Percentiles rank a stretch among this genome's conserved stretches.
phyloP scores from a whole-genome alignment of 768 basidiomycete genomes.

The Kwoniella botswanensis region DNA sequence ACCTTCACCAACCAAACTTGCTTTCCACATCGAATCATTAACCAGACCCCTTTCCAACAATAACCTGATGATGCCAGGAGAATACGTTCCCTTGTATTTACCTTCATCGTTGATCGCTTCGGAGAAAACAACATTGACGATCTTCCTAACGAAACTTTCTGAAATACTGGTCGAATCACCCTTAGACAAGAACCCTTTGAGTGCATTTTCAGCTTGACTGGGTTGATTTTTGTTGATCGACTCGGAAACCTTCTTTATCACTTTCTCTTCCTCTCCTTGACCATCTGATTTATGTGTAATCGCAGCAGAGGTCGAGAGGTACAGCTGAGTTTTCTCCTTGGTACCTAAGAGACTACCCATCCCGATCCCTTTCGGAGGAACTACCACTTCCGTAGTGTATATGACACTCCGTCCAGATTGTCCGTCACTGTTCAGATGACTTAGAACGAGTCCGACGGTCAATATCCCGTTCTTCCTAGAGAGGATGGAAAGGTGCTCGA shows the following conservation, averaged over 20 bases:
- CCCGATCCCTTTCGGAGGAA: slow-evolving; percentile 42
- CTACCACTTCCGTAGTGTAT: slow-evolving; percentile 42
- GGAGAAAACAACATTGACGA: slow-evolving; percentile 27
- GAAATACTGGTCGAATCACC: neutral
- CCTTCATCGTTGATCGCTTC: slow-evolving; percentile 26
- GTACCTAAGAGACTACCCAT: slow-evolving; percentile 41
- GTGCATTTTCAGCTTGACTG: neutral
- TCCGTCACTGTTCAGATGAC: slow-evolving; percentile 27
- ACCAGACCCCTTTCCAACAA: slow-evolving; percentile 36
- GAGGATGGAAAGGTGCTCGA: slow-evolving; percentile 33
- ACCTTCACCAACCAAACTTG: slow-evolving; percentile 40
- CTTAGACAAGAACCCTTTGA: slow-evolving; percentile 5
- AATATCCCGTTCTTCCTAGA: slow-evolving; percentile 10
- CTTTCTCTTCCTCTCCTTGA: neutral
- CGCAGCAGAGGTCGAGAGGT: slow-evolving; percentile 3
- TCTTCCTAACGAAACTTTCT: slow-evolving; percentile 25
- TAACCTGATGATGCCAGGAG: slow-evolving; percentile 29
- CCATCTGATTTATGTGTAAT: neutral
- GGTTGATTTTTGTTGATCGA: slow-evolving; percentile 15
- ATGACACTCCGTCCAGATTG: slow-evolving; percentile 43
- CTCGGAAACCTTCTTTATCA: slow-evolving; percentile 1
- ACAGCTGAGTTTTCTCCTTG: slow-evolving; percentile 29
- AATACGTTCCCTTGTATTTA: slow-evolving; percentile 32
- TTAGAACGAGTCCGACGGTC: slow-evolving; percentile 33
- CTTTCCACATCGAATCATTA: slow-evolving; percentile 43